Conservation (phyloP, 2,329 filamentous ascomycete species). For the Cryoendolithus antarcticus region DNA sequence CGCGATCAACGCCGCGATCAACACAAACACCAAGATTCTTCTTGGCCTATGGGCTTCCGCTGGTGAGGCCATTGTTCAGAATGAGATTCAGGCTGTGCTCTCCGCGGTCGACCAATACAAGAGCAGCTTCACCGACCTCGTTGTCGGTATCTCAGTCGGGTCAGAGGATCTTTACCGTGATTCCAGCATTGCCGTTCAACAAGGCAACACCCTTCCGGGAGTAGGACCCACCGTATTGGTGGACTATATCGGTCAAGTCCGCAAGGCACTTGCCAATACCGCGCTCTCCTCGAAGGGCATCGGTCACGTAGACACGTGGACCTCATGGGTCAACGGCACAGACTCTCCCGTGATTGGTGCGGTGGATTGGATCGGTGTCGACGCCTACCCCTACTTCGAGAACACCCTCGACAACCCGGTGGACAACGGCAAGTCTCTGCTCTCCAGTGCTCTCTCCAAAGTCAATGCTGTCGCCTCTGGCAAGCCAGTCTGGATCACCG, state of each 20-base stretch:
- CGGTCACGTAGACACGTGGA: conserved; percentile 84
- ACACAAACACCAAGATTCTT: conserved; percentile 63
- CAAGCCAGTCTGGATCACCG: conserved; percentile 74
- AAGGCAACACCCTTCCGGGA: conserved; percentile 51
- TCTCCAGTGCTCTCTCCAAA: conserved; percentile 52
- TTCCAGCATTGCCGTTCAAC: conserved; percentile 44
- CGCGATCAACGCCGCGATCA: conserved; percentile 69
- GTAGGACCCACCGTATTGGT: conserved; percentile 49
- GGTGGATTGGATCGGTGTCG: conserved; percentile 69
- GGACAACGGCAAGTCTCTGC: conserved; percentile 50
- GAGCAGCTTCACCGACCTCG: conserved; percentile 43
- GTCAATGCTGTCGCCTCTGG: conserved; percentile 47
- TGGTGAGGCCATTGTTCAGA: conserved; percentile 43
- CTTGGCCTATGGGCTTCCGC: conserved; percentile 63
- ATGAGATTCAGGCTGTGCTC: conserved; percentile 63
- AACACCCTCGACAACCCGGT: conserved; percentile 55
- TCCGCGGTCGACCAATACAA: conserved; percentile 59
- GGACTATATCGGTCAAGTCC: conserved; percentile 58
- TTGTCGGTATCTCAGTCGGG: conserved; percentile 71
- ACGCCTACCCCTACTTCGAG: conserved; percentile 75
- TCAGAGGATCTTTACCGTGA: conserved; percentile 59
- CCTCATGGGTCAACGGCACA: conserved; percentile 56
- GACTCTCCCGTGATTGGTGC: conserved; percentile 59
- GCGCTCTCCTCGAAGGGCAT: conserved; percentile 41
- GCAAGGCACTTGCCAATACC: conserved; percentile 51